Conservation (phyloP, 2,329 filamentous ascomycete species). For the Boeremia lycopersici region DNA sequence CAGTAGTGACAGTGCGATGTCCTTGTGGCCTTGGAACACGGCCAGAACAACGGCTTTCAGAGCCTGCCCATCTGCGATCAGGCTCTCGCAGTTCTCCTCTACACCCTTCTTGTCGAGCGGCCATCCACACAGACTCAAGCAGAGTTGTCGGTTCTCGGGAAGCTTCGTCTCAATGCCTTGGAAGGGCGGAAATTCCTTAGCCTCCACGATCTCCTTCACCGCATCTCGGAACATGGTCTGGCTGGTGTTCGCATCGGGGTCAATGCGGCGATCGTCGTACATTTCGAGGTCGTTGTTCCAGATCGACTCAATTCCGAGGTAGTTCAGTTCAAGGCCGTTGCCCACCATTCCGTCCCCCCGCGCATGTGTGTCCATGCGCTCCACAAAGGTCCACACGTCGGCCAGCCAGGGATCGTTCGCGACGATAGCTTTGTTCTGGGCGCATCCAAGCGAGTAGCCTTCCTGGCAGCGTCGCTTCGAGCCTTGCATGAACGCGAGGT, state of each 20-base stretch:
- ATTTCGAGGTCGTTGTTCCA: conserved; percentile 73
- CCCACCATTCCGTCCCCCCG: conserved; percentile 73
- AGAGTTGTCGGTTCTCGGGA: conserved; percentile 74
- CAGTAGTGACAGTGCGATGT: conserved; percentile 72
- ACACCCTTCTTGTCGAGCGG: conserved; percentile 62
- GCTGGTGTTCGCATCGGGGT: conserved; percentile 44
- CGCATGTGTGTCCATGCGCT: conserved; percentile 68
- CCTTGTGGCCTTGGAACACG: conserved; percentile 72
- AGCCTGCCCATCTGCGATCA: conserved; percentile 62
- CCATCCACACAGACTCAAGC: conserved; percentile 76
- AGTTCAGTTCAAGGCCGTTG: conserved; percentile 72
- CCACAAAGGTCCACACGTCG: conserved; percentile 78
- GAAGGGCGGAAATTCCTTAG: conserved; percentile 66
- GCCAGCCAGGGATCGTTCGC: conserved; percentile 76
- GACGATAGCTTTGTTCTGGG: conserved; percentile 69
- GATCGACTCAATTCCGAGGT: conserved; percentile 73
- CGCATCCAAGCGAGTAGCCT: conserved; percentile 64
- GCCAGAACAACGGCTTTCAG: conserved; percentile 80
- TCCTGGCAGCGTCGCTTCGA: conserved; percentile 61
- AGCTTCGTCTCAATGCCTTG: conserved; percentile 67
- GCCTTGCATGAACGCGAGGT: conserved; percentile 45
- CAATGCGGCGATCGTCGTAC: conserved; percentile 47
- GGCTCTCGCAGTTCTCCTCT: conserved; percentile 55
- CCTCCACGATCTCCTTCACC: conserved; percentile 68
- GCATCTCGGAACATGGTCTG: conserved; percentile 64